These are phyloP conservation scores for Pestalotiopsis sp. DNA, from an alignment of 2,329 filamentous ascomycete species.

Conservation along the genomic window DNA sequence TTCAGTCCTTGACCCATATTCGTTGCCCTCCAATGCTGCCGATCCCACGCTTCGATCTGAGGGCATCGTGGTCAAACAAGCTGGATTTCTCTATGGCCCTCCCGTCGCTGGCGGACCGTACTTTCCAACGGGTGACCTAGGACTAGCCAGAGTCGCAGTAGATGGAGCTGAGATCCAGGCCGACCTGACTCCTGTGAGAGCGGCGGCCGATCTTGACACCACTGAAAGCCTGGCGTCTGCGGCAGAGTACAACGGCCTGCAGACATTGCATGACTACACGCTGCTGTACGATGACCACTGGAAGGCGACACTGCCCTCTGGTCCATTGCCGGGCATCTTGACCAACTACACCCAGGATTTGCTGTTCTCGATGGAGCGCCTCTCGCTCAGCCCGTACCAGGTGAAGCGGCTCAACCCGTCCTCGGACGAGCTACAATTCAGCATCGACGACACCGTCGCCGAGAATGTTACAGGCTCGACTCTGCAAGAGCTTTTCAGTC, in stretches of 20 bases:
- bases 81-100: background rate
- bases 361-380: constrained; percentile 48
- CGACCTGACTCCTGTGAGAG: background rate
- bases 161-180: background rate
- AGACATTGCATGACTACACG: constrained; percentile 36
- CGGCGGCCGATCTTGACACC: background rate
- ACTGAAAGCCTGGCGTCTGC: background rate
- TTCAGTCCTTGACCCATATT: background rate
- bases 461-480: constrained; percentile 32
- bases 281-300: constrained; percentile 44
- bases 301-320: constrained; percentile 35
- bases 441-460: constrained; percentile 30
- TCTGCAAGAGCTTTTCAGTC: constrained; percentile 31
- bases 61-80: background rate
- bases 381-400: constrained; percentile 42
- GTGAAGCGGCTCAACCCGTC: constrained; percentile 33
- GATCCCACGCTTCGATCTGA: background rate
- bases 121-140: background rate
- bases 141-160: background rate
- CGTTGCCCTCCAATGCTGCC: background rate
- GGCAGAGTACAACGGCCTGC: background rate
- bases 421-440: constrained; percentile 37
- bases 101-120: background rate
- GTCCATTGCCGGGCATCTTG: constrained; percentile 36
- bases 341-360: constrained; percentile 48